Evolutionary conservation across 1,139 yeast genomes (phyloP).

Genomic region (Sugiyamaella novakii): DNA sequence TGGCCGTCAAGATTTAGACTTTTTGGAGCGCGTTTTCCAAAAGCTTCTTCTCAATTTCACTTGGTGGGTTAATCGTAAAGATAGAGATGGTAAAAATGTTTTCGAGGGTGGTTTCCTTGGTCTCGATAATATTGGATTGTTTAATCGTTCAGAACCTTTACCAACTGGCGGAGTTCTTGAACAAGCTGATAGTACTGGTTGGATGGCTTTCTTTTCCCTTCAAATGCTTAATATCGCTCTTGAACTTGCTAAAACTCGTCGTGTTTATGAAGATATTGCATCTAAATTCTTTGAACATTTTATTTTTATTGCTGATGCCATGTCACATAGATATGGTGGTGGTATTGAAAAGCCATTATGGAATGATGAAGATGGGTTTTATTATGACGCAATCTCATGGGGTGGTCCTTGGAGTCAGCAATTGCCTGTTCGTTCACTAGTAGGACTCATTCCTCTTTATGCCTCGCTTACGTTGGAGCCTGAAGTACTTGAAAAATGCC

Average conservation of each 20-base stretch:
- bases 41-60: conserved; percentile 87
- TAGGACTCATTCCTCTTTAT: conserved; percentile 89
- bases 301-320: conserved; percentile 89
- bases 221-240: conserved; percentile 94
- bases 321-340: conserved; percentile 68
- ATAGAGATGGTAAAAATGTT: conserved; percentile 82
- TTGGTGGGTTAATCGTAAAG: conserved; percentile 98
- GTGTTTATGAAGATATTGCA: conserved; percentile 92
- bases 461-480: conserved; percentile 92
- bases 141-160: conserved; percentile 90
- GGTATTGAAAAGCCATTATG: conserved; percentile 67
- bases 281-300: conserved; percentile 95
- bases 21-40: conserved; percentile 89
- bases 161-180: conserved; percentile 93
- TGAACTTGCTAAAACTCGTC: conserved; percentile 82
- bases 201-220: conserved; percentile 95
- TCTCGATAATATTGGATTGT: conserved; percentile 89
- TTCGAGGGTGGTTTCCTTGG: conserved; percentile 97
- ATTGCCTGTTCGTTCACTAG: conserved; percentile 85
- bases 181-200: conserved; percentile 96
- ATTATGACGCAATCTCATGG: conserved; percentile 90
- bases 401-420: conserved; percentile 71
- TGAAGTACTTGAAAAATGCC: conserved; percentile 74
- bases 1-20: conserved; percentile 78
- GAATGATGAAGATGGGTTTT: conserved; percentile 89